Evolutionary conservation across 768 basidiomycete genomes (phyloP).

Genomic region (Russula abietina): DNA sequence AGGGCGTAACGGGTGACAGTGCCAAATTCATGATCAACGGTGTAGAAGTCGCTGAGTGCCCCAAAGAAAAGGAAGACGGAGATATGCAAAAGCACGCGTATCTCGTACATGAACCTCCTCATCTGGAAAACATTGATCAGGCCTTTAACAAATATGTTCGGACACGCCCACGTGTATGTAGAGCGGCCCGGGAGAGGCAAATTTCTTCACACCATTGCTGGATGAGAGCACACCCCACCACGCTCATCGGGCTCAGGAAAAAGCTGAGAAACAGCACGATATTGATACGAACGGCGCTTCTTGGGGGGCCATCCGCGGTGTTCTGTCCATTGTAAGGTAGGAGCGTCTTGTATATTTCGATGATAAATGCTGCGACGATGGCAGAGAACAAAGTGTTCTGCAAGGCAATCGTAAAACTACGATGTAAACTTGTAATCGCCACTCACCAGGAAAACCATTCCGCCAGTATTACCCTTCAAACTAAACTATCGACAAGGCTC

Average conservation of each 20-base stretch:
- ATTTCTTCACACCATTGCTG: neutral
- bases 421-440: neutral
- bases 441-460: slow-evolving; percentile 23
- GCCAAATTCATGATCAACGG: neutral
- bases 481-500: slow-evolving; percentile 17
- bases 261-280: slow-evolving; percentile 19
- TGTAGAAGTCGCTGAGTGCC: slow-evolving; percentile 14
- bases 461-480: slow-evolving; percentile 17
- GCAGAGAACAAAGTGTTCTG: slow-evolving; percentile 21
- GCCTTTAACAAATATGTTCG: slow-evolving; percentile 12
- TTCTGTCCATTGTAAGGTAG: neutral
- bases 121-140: slow-evolving; percentile 9
- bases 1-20: neutral
- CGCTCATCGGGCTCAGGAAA: slow-evolving; percentile 14
- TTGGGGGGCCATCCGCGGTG: no score
- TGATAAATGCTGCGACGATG: slow-evolving; percentile 25
- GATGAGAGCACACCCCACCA: neutral
- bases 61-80: slow-evolving; percentile 18
- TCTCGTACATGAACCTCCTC: slow-evolving; percentile 12
- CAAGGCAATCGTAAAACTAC: neutral
- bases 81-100: slow-evolving; percentile 12
- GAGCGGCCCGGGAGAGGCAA: slow-evolving; percentile 3
- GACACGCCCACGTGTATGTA: slow-evolving; percentile 13
- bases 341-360: slow-evolving; percentile 23
- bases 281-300: slow-evolving; percentile 9